Evolutionary conservation across 208 protist genomes (phyloP).

Genomic region (Trypanosomatidae sp.): DNA sequence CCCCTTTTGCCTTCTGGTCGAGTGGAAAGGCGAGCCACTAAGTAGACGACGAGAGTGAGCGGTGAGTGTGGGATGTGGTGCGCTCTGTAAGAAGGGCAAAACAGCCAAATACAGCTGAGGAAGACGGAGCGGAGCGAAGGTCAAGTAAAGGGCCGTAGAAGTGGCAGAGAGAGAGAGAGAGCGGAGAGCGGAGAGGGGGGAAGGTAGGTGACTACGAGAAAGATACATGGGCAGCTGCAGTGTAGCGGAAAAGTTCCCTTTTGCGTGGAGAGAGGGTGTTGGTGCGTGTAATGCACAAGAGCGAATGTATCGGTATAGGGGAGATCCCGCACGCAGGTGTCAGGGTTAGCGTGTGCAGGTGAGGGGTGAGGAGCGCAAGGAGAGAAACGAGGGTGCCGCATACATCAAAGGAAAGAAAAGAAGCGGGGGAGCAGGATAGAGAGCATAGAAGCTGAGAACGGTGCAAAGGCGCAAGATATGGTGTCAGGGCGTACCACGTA

Average conservation of each 20-base stretch:
- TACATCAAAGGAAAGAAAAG: neutral
- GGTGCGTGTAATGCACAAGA: neutral
- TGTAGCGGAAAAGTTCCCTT: too few species aligned
- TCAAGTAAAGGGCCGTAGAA: neutral
- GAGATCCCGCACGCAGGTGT: neutral
- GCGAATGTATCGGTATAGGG: neutral
- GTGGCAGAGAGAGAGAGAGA: neutral
- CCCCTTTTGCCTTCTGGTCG: neutral
- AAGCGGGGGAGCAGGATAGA: neutral
- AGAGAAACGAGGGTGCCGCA: neutral
- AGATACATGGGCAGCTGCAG: neutral
- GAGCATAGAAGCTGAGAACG: neutral
- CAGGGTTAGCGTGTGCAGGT: neutral
- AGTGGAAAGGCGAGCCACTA: neutral
- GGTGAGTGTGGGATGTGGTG: neutral
- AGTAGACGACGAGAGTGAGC: neutral
- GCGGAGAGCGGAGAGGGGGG: neutral
- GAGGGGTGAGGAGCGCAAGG: neutral
- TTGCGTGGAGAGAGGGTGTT: neutral
- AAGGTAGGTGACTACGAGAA: neutral
- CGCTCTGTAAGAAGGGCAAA: neutral
- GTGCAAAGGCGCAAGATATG: neutral
- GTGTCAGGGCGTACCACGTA: neutral
- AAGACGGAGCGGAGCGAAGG: neutral
- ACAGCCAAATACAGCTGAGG: neutral